phyloP scores from a whole-genome alignment of 495 filamentous ascomycete genomes.

The Penicillium samsonianum region DNA sequence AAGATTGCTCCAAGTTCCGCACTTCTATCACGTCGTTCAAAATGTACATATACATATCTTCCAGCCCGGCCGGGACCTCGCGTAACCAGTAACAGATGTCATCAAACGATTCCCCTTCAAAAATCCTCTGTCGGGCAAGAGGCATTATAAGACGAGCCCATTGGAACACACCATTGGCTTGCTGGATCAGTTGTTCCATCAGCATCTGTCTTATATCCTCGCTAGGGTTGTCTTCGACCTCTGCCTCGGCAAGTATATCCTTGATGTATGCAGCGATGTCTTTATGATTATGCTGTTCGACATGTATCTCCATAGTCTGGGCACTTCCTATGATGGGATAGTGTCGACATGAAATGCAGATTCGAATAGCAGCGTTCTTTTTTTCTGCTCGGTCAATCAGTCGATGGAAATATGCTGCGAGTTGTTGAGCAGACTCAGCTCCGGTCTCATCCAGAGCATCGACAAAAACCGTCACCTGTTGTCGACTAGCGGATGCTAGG shows the following conservation, averaged over 20 bases:
- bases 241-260: slow-evolving; percentile 7
- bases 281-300: slow-evolving; percentile 11
- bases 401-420: slow-evolving; percentile 15
- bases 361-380: slow-evolving; percentile 2
- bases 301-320: slow-evolving; percentile 6
- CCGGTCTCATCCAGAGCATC: slow-evolving; percentile 28
- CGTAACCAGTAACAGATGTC: slow-evolving; percentile 12
- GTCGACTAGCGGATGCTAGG: slow-evolving; percentile 6
- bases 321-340: slow-evolving; percentile 9
- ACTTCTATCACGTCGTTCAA: slow-evolving; percentile 12
- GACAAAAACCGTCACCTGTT: slow-evolving; percentile 18
- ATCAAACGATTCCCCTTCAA: slow-evolving; percentile 12
- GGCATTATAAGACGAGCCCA: slow-evolving; percentile 14
- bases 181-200: slow-evolving; percentile 8
- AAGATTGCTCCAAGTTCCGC: slow-evolving; percentile 6
- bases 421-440: slow-evolving; percentile 10
- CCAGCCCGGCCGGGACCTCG: slow-evolving; percentile 10
- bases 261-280: slow-evolving; percentile 15
- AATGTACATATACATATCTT: slow-evolving; percentile 17
- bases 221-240: neutral
- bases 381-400: slow-evolving; percentile 4
- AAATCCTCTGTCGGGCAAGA: slow-evolving; percentile 4
- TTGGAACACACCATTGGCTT: slow-evolving; percentile 7
- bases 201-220: neutral
- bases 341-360: slow-evolving; percentile 25